Conservation (phyloP, 2,329 filamentous ascomycete genomes). For the Fusarium vanettenii region DNA sequence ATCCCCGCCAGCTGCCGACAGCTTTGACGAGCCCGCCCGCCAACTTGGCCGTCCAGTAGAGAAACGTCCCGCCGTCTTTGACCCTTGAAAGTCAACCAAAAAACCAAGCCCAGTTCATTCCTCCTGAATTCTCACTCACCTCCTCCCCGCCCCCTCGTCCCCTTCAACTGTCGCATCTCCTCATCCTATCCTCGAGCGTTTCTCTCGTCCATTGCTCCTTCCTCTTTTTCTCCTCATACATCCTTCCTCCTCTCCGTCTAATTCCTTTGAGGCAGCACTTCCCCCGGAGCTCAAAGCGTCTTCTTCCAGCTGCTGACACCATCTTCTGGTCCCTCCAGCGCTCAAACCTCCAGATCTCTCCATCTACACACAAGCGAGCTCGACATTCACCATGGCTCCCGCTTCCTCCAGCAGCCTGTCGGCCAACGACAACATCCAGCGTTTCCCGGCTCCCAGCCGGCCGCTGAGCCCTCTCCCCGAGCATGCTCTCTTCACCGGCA, state of each 20-base stretch:
- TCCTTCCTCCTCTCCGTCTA: slow-evolving; percentile 35
- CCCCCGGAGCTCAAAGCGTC: slow-evolving; percentile 43
- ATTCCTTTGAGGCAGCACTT: slow-evolving; percentile 43
- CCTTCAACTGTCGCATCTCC: slow-evolving; percentile 38
- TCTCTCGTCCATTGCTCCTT: slow-evolving; percentile 36
- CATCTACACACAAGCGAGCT: slow-evolving; percentile 38
- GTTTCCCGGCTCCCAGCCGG: slow-evolving; percentile 92
- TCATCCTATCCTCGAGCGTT: slow-evolving; percentile 39
- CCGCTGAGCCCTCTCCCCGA: slow-evolving; percentile 88
- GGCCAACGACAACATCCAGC: slow-evolving; percentile 98
- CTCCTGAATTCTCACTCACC: slow-evolving; percentile 46
- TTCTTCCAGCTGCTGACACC: slow-evolving; percentile 38
- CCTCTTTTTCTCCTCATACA: slow-evolving; percentile 36
- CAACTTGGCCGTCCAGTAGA: slow-evolving; percentile 19
- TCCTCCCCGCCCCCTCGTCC: slow-evolving; percentile 34
- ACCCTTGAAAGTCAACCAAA: slow-evolving; percentile 43
- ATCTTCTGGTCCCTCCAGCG: slow-evolving; percentile 37
- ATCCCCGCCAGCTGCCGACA: slow-evolving; percentile 24
- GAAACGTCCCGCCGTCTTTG: slow-evolving; percentile 36
- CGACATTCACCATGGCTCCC: slow-evolving; percentile 61
- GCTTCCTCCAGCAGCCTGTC: slow-evolving; percentile 69
- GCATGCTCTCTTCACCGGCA: slow-evolving; percentile 97
- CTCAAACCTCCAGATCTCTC: slow-evolving; percentile 23
- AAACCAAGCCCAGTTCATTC: slow-evolving; percentile 44
- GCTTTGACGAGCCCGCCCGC: slow-evolving; percentile 6